Base-by-base conservation (phyloP, 352 stramenopile genomes). In the Thalassiosira allenii region DNA sequence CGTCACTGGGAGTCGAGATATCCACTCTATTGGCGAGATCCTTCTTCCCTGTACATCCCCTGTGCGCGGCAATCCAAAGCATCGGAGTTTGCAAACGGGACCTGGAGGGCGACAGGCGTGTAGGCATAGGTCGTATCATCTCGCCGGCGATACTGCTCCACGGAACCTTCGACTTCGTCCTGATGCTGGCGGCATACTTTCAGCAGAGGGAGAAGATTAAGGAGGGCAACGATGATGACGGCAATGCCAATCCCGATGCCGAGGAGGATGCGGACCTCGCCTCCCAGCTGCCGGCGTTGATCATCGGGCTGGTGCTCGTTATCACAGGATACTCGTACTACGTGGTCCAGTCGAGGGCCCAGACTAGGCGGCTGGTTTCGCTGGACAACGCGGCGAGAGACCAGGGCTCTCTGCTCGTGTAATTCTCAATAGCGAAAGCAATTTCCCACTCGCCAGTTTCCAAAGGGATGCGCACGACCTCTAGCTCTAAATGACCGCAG, bases 1-100 rank as follows among this genome's bases (percentile, higher is more conserved):
- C 71, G 33, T 81, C 77, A n/a, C 43, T 85, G 51, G 77, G 68
- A 37, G 25, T 74, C 59, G 68, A 93, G 81, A 84, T 94, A 6
- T 75, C 79, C 17, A 85, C 90, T 5, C 69, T 94, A 1, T 14
- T 93, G 20, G 73, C 77, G 27, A 81, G 89, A 41, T 87, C 74
- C 30, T 59, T 92, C 17, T 92, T 94, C 63, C 89, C 89, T 4
- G 72, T 94, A 11, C 89, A 94, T 65, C 89, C 89, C 2, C 81
- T 94, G 34, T 86, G 79, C 44, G 88, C 88, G 41, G 89, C 87
- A 1, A 84, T 94, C 22, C 89, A 94, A 71, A 91, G 80, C 59
- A 87, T 94, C 57, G 79, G 84, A 54, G 89, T 94, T 14, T 87
- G 81, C 33, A 78, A 82, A 85, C 56, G 86, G 69, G 85, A 94